Evolutionary conservation across 1,284 basidiomycete species (phyloP).

Genomic region (Golubevia pallescens): DNA sequence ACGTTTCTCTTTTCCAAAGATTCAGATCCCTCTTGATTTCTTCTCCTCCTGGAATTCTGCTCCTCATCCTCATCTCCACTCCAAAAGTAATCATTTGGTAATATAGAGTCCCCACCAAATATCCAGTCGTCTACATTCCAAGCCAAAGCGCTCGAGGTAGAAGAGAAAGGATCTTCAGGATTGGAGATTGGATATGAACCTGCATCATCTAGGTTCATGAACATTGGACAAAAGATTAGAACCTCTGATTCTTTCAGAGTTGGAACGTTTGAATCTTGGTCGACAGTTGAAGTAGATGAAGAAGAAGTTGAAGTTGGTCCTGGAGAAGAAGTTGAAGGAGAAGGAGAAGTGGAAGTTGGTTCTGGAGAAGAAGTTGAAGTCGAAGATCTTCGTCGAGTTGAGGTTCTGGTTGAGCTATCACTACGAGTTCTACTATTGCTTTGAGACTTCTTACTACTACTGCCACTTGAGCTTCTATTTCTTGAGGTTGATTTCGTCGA

Average conservation of each 20-base stretch:
- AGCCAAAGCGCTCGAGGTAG: conserved; percentile 24
- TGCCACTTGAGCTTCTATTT: conserved; percentile 9
- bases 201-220: conserved; percentile 30
- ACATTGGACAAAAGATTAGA: conserved; percentile 37
- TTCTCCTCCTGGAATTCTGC: too few relatives aligned
- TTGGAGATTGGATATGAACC: conserved; percentile 25
- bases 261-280: conserved; percentile 1
- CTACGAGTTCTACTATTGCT: not conserved
- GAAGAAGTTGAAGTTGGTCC: not conserved
- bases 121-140: conserved; percentile 29
- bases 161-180: not conserved
- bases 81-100: conserved; percentile 8
- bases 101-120: conserved; percentile 28
- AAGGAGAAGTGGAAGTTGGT: not conserved
- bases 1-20: too few relatives aligned
- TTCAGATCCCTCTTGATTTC: conserved; percentile 3
- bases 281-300: not conserved
- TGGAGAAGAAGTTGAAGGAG: not conserved
- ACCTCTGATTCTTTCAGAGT: conserved; percentile 26
- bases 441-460: not conserved
- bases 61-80: not conserved
- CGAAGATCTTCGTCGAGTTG: not conserved
- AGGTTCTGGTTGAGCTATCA: not conserved
- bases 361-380: not conserved
- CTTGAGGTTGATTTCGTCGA: not conserved